phyloP scores from a whole-genome alignment of 306 rosid species.

The Medicago lupulina region DNA sequence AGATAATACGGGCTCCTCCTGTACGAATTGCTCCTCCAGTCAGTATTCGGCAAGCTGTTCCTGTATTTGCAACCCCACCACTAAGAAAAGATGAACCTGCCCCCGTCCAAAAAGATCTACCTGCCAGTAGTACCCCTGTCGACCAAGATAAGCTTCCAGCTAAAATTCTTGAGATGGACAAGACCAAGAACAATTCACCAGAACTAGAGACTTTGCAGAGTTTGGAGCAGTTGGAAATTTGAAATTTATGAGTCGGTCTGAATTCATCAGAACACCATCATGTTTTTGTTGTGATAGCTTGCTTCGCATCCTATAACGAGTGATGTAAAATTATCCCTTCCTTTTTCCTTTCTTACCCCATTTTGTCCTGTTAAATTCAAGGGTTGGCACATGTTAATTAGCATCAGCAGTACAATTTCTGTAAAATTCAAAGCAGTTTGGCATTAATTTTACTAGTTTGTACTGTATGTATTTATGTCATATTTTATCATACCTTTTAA shows the following conservation, averaged over 20 bases:
- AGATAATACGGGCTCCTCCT: constrained; percentile 54
- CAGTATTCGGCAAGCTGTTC: constrained; percentile 79
- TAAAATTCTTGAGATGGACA: constrained; percentile 51
- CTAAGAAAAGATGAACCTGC: constrained; percentile 58
- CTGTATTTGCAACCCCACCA: constrained; percentile 77
- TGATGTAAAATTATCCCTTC: constrained; percentile 53
- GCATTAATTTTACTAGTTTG: constrained; percentile 43
- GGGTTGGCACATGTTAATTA: constrained; percentile 68
- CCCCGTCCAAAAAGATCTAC: constrained; percentile 47
- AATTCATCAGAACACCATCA: constrained; percentile 52
- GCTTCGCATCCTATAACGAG: constrained; percentile 56
- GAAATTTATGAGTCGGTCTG: constrained; percentile 49
- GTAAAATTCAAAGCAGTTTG: constrained; percentile 54
- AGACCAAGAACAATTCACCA: constrained; percentile 43
- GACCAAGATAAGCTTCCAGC: constrained; percentile 46
- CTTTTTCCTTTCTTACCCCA: constrained; percentile 46
- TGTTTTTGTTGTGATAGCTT: constrained; percentile 65
- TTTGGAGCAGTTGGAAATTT: constrained; percentile 75
- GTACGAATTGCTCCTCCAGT: constrained; percentile 76
- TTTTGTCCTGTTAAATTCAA: constrained; percentile 63
- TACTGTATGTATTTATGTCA: constrained; percentile 35
- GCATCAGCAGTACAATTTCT: constrained; percentile 59
- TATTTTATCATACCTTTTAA: constrained; percentile 36
- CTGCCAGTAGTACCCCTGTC: constrained; percentile 33
- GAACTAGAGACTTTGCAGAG: constrained; percentile 54